phyloP scores from a whole-genome alignment of 2,329 filamentous ascomycete species.

The Phaeosphaeriaceae sp. region DNA sequence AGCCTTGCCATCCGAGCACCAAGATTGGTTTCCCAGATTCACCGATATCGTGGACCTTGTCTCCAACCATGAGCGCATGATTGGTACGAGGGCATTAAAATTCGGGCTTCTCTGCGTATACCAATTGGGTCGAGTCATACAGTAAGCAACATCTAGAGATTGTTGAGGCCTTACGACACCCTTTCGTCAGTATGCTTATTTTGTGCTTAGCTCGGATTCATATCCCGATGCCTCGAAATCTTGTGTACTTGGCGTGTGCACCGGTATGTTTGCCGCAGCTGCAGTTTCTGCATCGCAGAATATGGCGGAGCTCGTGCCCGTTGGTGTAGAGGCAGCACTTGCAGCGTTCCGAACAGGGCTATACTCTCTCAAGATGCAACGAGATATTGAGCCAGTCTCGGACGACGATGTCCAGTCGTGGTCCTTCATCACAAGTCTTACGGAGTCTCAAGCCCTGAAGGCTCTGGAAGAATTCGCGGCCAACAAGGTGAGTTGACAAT shows the following conservation, averaged over 20 bases:
- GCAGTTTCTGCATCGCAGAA: background rate
- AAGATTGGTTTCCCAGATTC: constrained; percentile 48
- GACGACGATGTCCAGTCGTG: background rate
- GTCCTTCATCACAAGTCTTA: background rate
- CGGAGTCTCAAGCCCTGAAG: background rate
- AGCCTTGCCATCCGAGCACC: constrained; percentile 39
- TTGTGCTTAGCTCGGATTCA: background rate
- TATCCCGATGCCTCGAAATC: background rate
- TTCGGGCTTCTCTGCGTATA: constrained; percentile 52
- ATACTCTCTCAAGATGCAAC: background rate
- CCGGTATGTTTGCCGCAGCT: background rate
- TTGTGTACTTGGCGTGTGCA: background rate
- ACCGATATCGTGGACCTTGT: constrained; percentile 49
- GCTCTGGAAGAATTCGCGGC: background rate
- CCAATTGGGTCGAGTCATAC: background rate
- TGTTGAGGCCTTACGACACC: too few relatives aligned
- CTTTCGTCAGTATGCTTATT: background rate
- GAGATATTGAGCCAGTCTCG: background rate
- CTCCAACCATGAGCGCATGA: constrained; percentile 8
- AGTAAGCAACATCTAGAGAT: constrained; percentile 25
- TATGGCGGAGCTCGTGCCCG: background rate
- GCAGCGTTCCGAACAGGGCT: background rate
- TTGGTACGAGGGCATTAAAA: constrained; percentile 28
- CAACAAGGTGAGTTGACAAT: background rate
- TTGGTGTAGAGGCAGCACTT: background rate